Conservation (phyloP, 2,329 filamentous ascomycete species). For the Zasmidium cellare region DNA sequence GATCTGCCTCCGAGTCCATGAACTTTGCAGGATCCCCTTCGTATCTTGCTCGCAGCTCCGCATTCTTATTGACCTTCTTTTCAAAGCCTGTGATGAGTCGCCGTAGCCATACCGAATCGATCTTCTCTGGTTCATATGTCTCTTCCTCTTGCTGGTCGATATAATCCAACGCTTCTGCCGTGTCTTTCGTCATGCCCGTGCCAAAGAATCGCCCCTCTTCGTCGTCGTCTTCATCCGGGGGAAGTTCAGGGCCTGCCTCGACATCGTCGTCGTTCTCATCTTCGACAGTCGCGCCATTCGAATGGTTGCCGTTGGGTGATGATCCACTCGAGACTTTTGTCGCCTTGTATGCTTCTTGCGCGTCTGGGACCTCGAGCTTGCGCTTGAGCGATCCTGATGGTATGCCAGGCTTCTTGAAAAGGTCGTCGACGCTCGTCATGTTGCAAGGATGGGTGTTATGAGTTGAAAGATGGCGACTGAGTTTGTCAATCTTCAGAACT, state of each 20-base stretch:
- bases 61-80: slow-evolving; percentile 86
- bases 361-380: slow-evolving; percentile 57
- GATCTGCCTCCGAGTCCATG: slow-evolving; percentile 81
- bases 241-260: slow-evolving; percentile 38
- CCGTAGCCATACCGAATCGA: slow-evolving; percentile 81
- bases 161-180: slow-evolving; percentile 82
- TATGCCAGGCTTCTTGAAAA: slow-evolving; percentile 59
- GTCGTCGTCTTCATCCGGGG: slow-evolving; percentile 62
- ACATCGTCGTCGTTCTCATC: slow-evolving; percentile 55
- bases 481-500: background rate
- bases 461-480: background rate
- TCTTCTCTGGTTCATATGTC: slow-evolving; percentile 64
- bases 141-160: slow-evolving; percentile 69
- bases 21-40: slow-evolving; percentile 78
- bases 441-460: background rate
- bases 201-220: slow-evolving; percentile 96
- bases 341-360: slow-evolving; percentile 62
- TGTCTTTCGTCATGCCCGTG: slow-evolving; percentile 78
- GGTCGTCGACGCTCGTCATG: slow-evolving; percentile 63
- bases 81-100: slow-evolving; percentile 82
- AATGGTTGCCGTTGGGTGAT: slow-evolving; percentile 49
- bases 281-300: slow-evolving; percentile 49
- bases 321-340: slow-evolving; percentile 53
- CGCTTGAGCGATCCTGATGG: slow-evolving; percentile 50
- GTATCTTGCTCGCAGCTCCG: slow-evolving; percentile 82